Evolutionary conservation across 768 basidiomycete genomes (phyloP), one percentile per base, ranked within the genome.

Genomic region (Suillus clintonianus): DNA sequence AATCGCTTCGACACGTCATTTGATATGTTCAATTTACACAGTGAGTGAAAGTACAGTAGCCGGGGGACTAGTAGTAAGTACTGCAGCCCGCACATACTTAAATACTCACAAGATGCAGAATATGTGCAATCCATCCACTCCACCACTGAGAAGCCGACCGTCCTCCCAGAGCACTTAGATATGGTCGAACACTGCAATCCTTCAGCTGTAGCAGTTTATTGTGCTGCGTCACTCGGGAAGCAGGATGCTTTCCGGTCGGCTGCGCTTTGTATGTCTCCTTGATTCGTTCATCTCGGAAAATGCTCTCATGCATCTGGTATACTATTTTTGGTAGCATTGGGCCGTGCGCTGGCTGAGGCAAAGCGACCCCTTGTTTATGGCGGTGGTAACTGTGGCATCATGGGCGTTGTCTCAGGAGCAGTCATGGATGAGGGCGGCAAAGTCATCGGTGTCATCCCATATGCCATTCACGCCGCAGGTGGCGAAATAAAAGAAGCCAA

Each of bases 331-430:
- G 50, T 65, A 91, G 92, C 93, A 24, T 70, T 97, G 13, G 95
- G 92, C 43, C 75, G 78, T 48, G 92, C 94, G 0, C 77, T 97
- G 37, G 92, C 87, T 4, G 74, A 75, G 9, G 76, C 82, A 17
- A 78, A 83, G 0, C 81, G 88, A 3, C 84, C 87, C 6, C 81
- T 97, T 15, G 84, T 97, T 2, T 97, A 97, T 72, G 95, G 95
- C 3, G 95, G 95, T 8, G 95, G 94, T 0, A 81, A 82, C 22
- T 81, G 82, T 43, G 95, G 95, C 2, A 82, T 97, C 66, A 97
- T 97, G 95, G 95, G 95, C 65, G 75, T 85, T 51, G 87, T 95
- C 10, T 91, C 92, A 0, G 77, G 80, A 14, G 78, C 90, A 0
- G 89, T 84, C 0, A 78, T 91, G 9, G 81, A 88, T 64, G 77